These are phyloP conservation scores for Fusarium abutilonis DNA, from an alignment of 2,329 filamentous ascomycete genomes.

Conservation along the genomic window DNA sequence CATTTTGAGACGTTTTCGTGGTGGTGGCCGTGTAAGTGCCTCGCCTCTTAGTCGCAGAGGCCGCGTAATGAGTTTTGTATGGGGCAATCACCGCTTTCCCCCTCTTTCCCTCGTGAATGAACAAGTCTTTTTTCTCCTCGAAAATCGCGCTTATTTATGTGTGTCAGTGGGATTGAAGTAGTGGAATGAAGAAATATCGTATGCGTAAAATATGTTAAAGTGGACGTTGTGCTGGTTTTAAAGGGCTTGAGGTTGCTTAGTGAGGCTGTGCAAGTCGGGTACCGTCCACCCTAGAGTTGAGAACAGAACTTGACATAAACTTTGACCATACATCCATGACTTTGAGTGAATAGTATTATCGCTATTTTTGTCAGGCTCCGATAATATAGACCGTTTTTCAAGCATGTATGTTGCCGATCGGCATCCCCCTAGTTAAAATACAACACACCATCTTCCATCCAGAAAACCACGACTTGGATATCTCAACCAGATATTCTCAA, in stretches of 20 bases:
- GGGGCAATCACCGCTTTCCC: slow-evolving; percentile 15
- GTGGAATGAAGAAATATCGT: not conserved
- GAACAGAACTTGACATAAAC: not conserved
- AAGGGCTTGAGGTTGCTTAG: not conserved
- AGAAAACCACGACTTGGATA: no score
- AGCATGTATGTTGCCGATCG: no score
- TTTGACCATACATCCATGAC: not conserved
- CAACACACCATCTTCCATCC: no score
- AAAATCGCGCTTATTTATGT: slow-evolving; percentile 11
- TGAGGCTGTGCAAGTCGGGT: slow-evolving; percentile 26
- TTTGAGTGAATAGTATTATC: not conserved
- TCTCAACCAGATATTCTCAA: no score
- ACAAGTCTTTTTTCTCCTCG: slow-evolving; percentile 2
- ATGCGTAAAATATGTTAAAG: not conserved
- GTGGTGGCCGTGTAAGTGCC: slow-evolving; percentile 16
- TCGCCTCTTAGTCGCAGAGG: slow-evolving; percentile 13
- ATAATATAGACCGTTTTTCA: no score
- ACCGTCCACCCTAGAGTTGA: not conserved
- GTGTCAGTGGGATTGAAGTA: not conserved
- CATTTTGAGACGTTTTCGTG: slow-evolving; percentile 1
- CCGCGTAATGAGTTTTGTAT: slow-evolving; percentile 30
- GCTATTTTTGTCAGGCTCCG: not conserved
- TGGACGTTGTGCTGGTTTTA: slow-evolving; percentile 12
- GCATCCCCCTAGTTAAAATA: no score
- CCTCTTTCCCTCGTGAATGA: slow-evolving; percentile 15